A percentile compares a stretch with the other conserved stretches of the same genome.
Evolutionary conservation across 768 basidiomycete genomes (phyloP).

Genomic region (Collybia nuda): DNA sequence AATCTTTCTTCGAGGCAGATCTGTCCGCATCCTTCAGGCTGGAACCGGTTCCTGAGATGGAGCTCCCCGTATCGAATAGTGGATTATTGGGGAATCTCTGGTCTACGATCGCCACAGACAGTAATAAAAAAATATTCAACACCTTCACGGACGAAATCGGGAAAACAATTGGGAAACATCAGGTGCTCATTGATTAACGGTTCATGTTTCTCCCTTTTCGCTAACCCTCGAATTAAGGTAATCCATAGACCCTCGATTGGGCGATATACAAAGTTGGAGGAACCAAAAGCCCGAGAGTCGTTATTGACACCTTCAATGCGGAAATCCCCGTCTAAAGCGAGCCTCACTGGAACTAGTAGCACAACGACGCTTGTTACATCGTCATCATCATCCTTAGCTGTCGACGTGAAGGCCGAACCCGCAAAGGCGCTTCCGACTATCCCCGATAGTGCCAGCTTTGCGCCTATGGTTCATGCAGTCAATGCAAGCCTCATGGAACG

Average conservation of each 20-base stretch:
- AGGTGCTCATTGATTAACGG: slow-evolving; percentile 42
- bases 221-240: slow-evolving; percentile 39
- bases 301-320: slow-evolving; percentile 73
- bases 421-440: slow-evolving; percentile 26
- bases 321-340: slow-evolving; percentile 55
- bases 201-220: background rate
- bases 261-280: slow-evolving; percentile 78
- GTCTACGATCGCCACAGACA: slow-evolving; percentile 87
- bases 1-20: slow-evolving; percentile 95
- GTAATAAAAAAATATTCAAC: slow-evolving; percentile 92
- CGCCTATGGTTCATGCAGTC: slow-evolving; percentile 71
- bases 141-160: slow-evolving; percentile 93
- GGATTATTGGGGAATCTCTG: slow-evolving; percentile 82
- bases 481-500: slow-evolving; percentile 87
- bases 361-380: slow-evolving; percentile 30
- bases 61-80: slow-evolving; percentile 55
- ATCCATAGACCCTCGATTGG: slow-evolving; percentile 83
- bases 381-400: slow-evolving; percentile 51
- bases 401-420: slow-evolving; percentile 37
- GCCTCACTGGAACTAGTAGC: slow-evolving; percentile 34
- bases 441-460: slow-evolving; percentile 41
- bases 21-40: slow-evolving; percentile 86
- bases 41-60: slow-evolving; percentile 67
- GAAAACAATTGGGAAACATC: slow-evolving; percentile 91
- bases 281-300: slow-evolving; percentile 87